Percentiles rank a stretch among this genome's conserved stretches.
Conservation (phyloP, 2,329 filamentous ascomycete species). For the Cytospora piceae region DNA sequence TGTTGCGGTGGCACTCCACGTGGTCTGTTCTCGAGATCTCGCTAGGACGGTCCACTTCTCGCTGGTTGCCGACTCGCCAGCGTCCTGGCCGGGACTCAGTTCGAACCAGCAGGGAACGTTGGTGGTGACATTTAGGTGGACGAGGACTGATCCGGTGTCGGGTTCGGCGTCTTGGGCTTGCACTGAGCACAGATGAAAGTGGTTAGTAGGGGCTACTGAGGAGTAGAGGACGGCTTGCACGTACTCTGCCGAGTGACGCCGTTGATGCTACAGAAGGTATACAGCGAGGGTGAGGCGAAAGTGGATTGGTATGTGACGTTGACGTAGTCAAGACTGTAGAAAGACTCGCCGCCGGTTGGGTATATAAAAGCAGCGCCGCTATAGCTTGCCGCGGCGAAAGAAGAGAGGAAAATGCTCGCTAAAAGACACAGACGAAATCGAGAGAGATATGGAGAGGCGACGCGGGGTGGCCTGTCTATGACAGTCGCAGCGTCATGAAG, state of each 20-base stretch:
- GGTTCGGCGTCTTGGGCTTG: conserved; percentile 22
- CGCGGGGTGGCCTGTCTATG: neutral
- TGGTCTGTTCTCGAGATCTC: conserved; percentile 15
- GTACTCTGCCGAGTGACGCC: conserved; percentile 19
- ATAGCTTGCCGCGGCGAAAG: conserved; percentile 9
- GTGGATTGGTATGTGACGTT: conserved; percentile 22
- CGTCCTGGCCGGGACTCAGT: conserved; percentile 11
- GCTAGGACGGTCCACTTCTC: conserved; percentile 20
- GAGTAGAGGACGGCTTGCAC: neutral
- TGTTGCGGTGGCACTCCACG: conserved; percentile 20
- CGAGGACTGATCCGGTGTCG: conserved; percentile 18
- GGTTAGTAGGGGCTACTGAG: neutral
- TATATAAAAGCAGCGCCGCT: conserved; percentile 14
- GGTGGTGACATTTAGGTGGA: conserved; percentile 20
- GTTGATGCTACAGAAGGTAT: conserved; percentile 21
- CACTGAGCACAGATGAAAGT: conserved; percentile 6
- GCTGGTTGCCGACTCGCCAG: conserved; percentile 2
- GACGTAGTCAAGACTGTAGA: conserved; percentile 14
- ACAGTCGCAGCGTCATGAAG: neutral
- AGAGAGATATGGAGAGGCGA: neutral
- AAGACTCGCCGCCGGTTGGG: conserved; percentile 21
- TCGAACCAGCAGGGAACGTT: conserved; percentile 22
- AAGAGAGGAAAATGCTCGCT: conserved; percentile 7
- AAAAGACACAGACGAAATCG: conserved; percentile 4
- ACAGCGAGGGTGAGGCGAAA: conserved; percentile 14